Evolutionary conservation across 768 basidiomycete genomes (phyloP), one percentile per base, ranked within the genome.

Genomic region (Phylloporus sp.): DNA sequence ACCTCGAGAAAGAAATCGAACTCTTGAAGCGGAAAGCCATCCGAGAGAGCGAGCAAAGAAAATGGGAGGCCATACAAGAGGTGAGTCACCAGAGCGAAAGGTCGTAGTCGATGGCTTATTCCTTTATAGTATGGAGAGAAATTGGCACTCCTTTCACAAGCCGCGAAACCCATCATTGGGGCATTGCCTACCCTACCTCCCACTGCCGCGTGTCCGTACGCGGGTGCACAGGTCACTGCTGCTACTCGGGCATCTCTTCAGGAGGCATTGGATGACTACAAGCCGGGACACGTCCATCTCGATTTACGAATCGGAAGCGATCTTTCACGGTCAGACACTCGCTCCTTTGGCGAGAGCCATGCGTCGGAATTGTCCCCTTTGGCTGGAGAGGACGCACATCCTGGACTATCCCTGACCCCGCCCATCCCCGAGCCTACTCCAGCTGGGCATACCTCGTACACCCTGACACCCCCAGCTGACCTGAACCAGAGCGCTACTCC

Each of bases 311-410:
- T 65, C 13, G 64, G 71, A 23, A 69, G 71, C 6, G 81, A 84
- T 59, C 73, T 88, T 32, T 73, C 75, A 49, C 72, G 82, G 49
- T 83, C 83, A 4, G 85, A 91, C 57, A 86, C 85, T 0, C 78
- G 78, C 46, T 89, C 85, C 65, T 92, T 92, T 59, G 90, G 90
- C 17, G 86, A 84, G 65, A 90, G 82, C 31, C 90, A 92, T 57
- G 86, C 84, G 0, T 73, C 68, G 28, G 90, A 91, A 66, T 72
- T 92, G 39, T 60, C 73, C 11, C 60, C 62, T 0, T 52, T 60
- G 20, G 46, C 54, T 6, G 57, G 52, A 22, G 50, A 57, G 21
- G 41, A 54, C 29, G 55, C 52, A 38, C 66, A 70, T 46, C 67
- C 70, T 17, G 63, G 62, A 37, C 59, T 73, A n/a, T 66, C 75